Conservation (phyloP, 1,284 basidiomycete species). For the Ustilago sp. region DNA sequence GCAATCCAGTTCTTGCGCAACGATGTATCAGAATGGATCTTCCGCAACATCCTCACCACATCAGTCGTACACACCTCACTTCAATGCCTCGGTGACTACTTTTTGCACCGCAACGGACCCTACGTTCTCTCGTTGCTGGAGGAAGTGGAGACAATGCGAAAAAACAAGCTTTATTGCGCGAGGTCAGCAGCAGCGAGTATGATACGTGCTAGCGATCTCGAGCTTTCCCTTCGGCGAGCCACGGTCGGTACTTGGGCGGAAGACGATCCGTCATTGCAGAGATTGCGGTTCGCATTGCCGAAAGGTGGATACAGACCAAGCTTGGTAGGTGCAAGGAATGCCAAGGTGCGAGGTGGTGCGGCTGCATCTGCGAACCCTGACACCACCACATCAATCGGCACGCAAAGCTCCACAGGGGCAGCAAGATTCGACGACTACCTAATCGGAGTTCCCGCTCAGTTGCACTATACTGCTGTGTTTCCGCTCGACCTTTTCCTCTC, state of each 20-base stretch:
- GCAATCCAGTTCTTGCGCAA: conserved; percentile 75
- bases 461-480: conserved; percentile 72
- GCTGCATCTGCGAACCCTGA: not conserved
- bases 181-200: conserved; percentile 75
- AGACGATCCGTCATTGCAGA: conserved; percentile 53
- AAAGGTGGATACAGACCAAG: conserved; percentile 43
- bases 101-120: conserved; percentile 86
- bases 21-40: conserved; percentile 87
- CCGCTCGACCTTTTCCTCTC: conserved; percentile 90
- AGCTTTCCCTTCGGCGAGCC: conserved; percentile 51
- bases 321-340: conserved; percentile 25
- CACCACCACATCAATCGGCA: not conserved
- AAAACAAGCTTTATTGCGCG: conserved; percentile 69
- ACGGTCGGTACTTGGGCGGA: conserved; percentile 53
- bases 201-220: conserved; percentile 54
- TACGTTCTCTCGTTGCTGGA: conserved; percentile 78
- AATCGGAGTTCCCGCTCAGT: conserved; percentile 48
- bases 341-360: conserved; percentile 33
- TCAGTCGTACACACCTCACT: conserved; percentile 83
- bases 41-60: conserved; percentile 85
- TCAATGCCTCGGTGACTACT: conserved; percentile 75
- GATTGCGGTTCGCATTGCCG: conserved; percentile 40
- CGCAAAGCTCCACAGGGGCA: not conserved
- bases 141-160: conserved; percentile 80
- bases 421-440: conserved; percentile 54